Conservation (phyloP, 805 yeast species). For the Sungouiella blattae region DNA sequence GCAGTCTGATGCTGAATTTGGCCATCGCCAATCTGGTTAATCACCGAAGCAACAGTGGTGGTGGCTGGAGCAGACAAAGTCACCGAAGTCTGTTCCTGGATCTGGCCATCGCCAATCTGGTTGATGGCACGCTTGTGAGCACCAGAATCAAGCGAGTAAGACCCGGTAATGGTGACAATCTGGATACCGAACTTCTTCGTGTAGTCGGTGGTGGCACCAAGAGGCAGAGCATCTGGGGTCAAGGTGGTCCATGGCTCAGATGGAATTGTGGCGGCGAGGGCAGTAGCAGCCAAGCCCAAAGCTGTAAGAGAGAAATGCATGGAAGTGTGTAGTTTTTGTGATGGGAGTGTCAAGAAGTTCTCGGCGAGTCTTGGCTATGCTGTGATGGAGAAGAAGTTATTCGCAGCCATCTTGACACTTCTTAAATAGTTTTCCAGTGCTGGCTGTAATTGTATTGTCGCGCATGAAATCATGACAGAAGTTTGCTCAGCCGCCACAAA, state of each 20-base stretch:
- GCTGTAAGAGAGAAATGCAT: constrained; percentile 15
- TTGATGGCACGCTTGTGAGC: constrained; percentile 39
- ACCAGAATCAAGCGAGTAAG: constrained; percentile 26
- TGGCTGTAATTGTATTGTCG: no score
- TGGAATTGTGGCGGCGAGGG: constrained; percentile 62
- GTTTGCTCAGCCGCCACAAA: no score
- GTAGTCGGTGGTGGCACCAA: constrained; percentile 58
- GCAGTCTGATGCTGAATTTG: constrained; percentile 14
- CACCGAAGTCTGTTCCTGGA: constrained; percentile 42
- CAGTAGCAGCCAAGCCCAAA: constrained; percentile 41
- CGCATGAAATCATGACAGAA: no score
- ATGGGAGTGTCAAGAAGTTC: neutral
- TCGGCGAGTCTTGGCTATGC: no score
- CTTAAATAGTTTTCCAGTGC: neutral
- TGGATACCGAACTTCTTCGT: constrained; percentile 64
- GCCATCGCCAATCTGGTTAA: constrained; percentile 15
- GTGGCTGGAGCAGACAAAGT: constrained; percentile 25
- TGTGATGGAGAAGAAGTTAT: no score
- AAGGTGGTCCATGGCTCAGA: constrained; percentile 68
- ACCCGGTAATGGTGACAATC: constrained; percentile 45
- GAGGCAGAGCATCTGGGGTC: constrained; percentile 57
- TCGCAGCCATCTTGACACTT: no score
- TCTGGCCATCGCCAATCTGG: constrained; percentile 62
- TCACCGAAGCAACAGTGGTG: constrained; percentile 1
- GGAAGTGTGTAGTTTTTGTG: neutral